Base-by-base conservation (phyloP, 768 basidiomycete genomes). In the Amanita phalloides region DNA sequence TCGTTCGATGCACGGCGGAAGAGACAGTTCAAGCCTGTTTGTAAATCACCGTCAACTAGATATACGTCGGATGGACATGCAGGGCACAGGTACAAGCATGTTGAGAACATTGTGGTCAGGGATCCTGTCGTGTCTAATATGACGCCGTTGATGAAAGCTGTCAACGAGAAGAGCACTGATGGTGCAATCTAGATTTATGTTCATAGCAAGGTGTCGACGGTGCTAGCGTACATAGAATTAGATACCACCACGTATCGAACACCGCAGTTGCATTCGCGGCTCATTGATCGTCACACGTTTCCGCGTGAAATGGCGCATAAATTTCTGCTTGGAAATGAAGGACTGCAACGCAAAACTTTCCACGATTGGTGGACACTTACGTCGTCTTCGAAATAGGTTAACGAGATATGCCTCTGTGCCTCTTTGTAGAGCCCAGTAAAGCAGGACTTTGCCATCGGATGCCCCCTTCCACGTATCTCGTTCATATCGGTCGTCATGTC, bases 211-310 rank as follows among this genome's bases (percentile, higher is more conserved):
- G 21, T 33, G n/a, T n/a, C n/a, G n/a, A n/a, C n/a, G n/a, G n/a
- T 7, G 26, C 46, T 37, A 48, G 33, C 46, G 10, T 37, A 36
- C 46, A 47, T 33, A 46, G 49, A 30, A 54, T 25, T 32, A 79
- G 53, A 87, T 72, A 33, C 84, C 84, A 3, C 95, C 95, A 45
- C 95, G 81, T 73, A 98, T 92, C 56, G 96, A 79, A 50, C 96
- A 77, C 21, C 95, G 96, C 49, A 99, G 83, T 61, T 97, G 95
- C 53, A 99, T 94, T 99, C 96, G 47, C 86, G 79, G 51, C 92
- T 91, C 94, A 97, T n/a, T 97, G 59, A 97, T 85, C 4, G 95
- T 99, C 4, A 98, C 95, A 60, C 95, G 85, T 68, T 95, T 97
- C n/a, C 13, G 95, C 95, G 61, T 98, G 95, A n/a, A 57, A 99